Conservation (phyloP, 805 yeast species). For the Candida sakaeoensis region DNA sequence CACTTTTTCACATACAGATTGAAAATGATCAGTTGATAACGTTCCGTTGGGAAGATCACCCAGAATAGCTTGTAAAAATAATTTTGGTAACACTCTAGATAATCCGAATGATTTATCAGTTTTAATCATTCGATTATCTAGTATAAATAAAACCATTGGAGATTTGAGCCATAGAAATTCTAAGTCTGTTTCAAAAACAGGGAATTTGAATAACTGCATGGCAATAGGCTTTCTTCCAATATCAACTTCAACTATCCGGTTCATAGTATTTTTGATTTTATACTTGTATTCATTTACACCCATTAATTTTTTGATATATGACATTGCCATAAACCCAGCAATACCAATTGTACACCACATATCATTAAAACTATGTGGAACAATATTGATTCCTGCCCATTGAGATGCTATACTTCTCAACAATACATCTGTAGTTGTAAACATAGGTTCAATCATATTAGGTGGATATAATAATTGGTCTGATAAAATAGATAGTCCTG, state of each 20-base stretch:
- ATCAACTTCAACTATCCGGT: conserved; percentile 68
- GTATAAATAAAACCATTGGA: conserved; percentile 76
- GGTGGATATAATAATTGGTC: conserved; percentile 68
- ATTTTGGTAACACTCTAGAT: conserved; percentile 84
- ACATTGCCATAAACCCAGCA: conserved; percentile 75
- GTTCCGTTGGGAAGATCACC: conserved; percentile 81
- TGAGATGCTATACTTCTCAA: conserved; percentile 76
- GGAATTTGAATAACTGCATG: conserved; percentile 59
- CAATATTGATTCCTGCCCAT: conserved; percentile 91
- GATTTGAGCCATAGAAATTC: conserved; percentile 74
- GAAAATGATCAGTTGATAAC: conserved; percentile 79
- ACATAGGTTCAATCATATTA: conserved; percentile 73
- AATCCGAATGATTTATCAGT: conserved; percentile 93
- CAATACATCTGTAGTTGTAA: conserved; percentile 61
- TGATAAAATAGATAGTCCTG: conserved; percentile 64
- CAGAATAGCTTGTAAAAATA: conserved; percentile 91
- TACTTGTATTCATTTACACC: conserved; percentile 82
- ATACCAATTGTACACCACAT: conserved; percentile 89
- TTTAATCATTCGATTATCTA: conserved; percentile 92
- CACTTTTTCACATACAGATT: conserved; percentile 91
- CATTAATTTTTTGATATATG: conserved; percentile 65
- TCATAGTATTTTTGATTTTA: conserved; percentile 60
- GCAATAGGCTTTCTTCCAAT: conserved; percentile 82
- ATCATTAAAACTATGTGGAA: conserved; percentile 75
- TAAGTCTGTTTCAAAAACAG: conserved; percentile 59